Evolutionary conservation across 139 green algal species (phyloP).

Genomic region (Medakamo hakoo): DNA sequence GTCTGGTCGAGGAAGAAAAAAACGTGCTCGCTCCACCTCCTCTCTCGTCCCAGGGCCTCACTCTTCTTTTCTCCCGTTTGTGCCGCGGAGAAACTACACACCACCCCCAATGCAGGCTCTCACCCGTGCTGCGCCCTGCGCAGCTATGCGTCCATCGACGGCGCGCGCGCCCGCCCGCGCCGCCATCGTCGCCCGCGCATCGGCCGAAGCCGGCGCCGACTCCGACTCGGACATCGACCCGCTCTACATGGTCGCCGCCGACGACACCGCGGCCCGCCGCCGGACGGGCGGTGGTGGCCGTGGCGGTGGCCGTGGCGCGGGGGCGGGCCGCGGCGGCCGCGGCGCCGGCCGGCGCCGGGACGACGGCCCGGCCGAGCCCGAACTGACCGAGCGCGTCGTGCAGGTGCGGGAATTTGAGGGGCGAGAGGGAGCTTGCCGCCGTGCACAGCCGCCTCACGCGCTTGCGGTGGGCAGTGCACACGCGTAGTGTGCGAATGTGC

Average conservation of each 20-base stretch:
- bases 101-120: not conserved
- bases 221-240: too few species aligned
- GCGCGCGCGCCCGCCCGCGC: too few species aligned
- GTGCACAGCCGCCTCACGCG: too few species aligned
- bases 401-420: too few species aligned
- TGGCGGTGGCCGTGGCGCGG: not conserved
- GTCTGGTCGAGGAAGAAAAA: constrained; percentile 2
- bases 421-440: too few species aligned
- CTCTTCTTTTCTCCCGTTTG: too few species aligned
- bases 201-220: not conserved
- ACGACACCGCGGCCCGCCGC: not conserved
- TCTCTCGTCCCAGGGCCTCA: too few species aligned
- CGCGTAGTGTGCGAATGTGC: too few species aligned
- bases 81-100: too few species aligned
- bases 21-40: not conserved
- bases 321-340: not conserved
- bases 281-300: not conserved
- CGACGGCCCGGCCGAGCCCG: not conserved
- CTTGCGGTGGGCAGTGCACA: too few species aligned
- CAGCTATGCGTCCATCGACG: not conserved
- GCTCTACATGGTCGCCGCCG: too few species aligned
- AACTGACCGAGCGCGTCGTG: constrained; percentile 37
- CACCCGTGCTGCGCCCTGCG: not conserved
- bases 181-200: not conserved
- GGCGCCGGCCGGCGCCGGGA: not conserved